Percentiles rank a stretch among this genome's conserved stretches.
phyloP scores from a whole-genome alignment of 805 yeast species.

The Candida oleophila region DNA sequence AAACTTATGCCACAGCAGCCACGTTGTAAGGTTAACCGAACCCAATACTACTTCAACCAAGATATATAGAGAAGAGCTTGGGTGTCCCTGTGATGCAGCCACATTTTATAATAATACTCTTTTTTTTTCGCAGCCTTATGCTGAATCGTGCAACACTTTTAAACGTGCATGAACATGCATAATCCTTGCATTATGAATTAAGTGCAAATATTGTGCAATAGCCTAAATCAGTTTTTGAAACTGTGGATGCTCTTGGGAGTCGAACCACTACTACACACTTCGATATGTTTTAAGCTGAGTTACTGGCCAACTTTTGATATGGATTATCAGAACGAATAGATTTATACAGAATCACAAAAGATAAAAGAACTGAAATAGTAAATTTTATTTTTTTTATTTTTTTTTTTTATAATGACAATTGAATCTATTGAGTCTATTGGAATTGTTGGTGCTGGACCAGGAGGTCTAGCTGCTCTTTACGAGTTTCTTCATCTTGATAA shows the following conservation, averaged over 20 bases:
- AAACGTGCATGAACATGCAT: not conserved
- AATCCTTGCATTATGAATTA: not conserved
- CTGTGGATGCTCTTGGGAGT: not conserved
- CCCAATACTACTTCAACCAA: too few relatives aligned
- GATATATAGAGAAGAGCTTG: not conserved
- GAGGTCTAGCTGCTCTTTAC: constrained; percentile 33
- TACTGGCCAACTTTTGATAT: too few relatives aligned
- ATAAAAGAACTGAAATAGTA: too few relatives aligned
- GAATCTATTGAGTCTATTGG: constrained; percentile 19
- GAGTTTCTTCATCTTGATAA: constrained; percentile 27
- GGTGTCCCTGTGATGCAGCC: too few relatives aligned
- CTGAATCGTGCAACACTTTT: not conserved
- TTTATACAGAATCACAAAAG: too few relatives aligned
- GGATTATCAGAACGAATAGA: too few relatives aligned
- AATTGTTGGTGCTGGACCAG: constrained; percentile 31
- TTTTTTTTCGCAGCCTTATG: not conserved
- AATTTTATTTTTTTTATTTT: not conserved
- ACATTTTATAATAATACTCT: too few relatives aligned
- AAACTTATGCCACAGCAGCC: too few relatives aligned
- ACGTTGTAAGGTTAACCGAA: too few relatives aligned
- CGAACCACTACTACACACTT: too few relatives aligned
- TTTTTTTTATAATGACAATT: not conserved
- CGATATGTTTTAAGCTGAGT: too few relatives aligned
- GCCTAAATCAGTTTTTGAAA: not conserved
- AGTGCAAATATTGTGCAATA: not conserved